These are phyloP conservation scores for Flaveria trinervia DNA, from an alignment of 129 eudicot species.

Conservation along the genomic window DNA sequence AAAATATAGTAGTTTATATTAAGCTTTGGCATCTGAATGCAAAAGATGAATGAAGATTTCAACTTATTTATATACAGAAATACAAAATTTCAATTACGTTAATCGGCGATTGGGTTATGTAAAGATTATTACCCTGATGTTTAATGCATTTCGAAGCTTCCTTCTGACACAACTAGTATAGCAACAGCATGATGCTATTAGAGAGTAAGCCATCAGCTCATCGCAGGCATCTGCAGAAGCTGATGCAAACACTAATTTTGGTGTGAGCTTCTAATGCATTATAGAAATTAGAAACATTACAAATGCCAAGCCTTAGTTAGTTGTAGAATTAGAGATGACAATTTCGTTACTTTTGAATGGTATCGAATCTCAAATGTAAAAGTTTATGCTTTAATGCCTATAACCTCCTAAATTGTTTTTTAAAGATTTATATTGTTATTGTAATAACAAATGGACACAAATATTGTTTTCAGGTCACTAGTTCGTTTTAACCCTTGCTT, in stretches of 20 bases:
- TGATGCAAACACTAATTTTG: slow-evolving; percentile 43
- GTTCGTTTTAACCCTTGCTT: not conserved
- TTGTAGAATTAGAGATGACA: not conserved
- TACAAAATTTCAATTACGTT: not conserved
- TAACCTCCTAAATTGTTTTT: not conserved
- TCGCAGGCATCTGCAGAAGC: slow-evolving; percentile 79
- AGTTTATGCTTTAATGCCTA: not conserved
- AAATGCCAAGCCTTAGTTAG: not conserved
- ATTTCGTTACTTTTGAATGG: not conserved
- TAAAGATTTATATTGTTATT: not conserved
- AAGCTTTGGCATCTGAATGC: slow-evolving; percentile 5
- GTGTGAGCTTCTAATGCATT: slow-evolving; percentile 19
- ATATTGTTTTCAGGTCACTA: not conserved
- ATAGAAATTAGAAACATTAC: not conserved
- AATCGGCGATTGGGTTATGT: not conserved
- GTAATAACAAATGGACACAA: not conserved
- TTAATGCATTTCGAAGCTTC: slow-evolving; percentile 68
- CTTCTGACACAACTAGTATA: slow-evolving; percentile 82
- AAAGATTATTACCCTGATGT: slow-evolving; percentile 59
- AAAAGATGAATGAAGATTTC: not conserved
- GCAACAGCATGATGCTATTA: slow-evolving; percentile 87
- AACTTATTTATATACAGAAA: not conserved
- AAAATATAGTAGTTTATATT: slow-evolving; percentile 2
- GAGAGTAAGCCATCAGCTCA: slow-evolving; percentile 78
- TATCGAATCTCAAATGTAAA: not conserved